Base-by-base conservation (phyloP, 176 grass and related monocot species). In the Cenchrus americanus region DNA sequence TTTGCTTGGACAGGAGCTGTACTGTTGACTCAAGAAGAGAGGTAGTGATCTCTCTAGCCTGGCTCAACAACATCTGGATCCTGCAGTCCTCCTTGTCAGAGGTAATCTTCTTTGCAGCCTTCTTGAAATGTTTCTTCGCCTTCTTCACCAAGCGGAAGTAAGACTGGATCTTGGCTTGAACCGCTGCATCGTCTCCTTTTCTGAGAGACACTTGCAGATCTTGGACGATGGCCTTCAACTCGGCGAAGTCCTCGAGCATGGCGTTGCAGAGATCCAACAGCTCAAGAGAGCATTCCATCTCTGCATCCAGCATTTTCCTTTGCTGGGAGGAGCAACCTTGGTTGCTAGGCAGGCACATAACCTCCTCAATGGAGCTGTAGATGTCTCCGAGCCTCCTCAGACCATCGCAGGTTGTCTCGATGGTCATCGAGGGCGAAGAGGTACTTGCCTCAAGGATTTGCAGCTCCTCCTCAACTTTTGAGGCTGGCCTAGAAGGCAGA, bases 71-170 rank as follows among this genome's bases (percentile, higher is more conserved):
- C 17, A 37, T 71, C 14, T 69, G 54, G 40, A 81, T 52, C 26
- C 14, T 85, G 64, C 52, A 78, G 49, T 80, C 82, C n/a, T 80
- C 76, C 15, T 62, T 71, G 55, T 78, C 76, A 40, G 64, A 80
- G 46, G 22, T 76, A 82, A 88, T 68, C 76, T 89, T 91, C 47
- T 79, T 85, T 8, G 26, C 43, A 14, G 26, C 53, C 46, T 89
- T 93, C 84, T 93, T 89, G 59, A 91, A 84, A 87, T 87, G 48
- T 62, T 93, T 92, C 24, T 83, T 73, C 9, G 91, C 79, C 75
- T 94, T 94, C 84, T 87, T 94, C 22, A 79, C 52, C 21, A 89
- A 67, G 69, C 21, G 64, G 51, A 52, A 82, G 64, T 78, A 97
- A 64, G 79, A 88, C 82, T 79, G 81, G 26, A 82, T 72, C 60